Conservation (phyloP, 2,329 filamentous ascomycete species). For the Alternaria postmessia region DNA sequence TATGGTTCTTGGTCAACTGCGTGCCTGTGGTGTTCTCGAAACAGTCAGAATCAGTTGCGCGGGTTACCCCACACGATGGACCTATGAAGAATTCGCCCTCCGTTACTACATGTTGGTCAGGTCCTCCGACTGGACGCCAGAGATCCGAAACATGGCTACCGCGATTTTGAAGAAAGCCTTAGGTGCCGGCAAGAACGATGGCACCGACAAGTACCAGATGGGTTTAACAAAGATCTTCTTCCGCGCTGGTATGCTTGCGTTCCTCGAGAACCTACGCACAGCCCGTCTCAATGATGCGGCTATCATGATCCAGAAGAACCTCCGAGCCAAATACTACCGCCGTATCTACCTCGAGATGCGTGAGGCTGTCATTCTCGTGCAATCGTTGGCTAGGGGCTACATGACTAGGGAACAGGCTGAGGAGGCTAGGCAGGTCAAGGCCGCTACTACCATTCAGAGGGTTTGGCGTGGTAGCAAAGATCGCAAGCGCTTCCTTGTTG, state of each 20-base stretch:
- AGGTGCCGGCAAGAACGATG: slow-evolving; percentile 67
- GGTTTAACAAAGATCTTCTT: slow-evolving; percentile 99
- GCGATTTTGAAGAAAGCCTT: slow-evolving; percentile 89
- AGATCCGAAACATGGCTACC: slow-evolving; percentile 93
- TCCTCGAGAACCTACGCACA: slow-evolving; percentile 92
- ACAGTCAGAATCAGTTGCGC: slow-evolving; percentile 97
- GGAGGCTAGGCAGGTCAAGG: slow-evolving; percentile 81
- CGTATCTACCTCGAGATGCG: slow-evolving; percentile 88
- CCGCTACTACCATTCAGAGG: slow-evolving; percentile 92
- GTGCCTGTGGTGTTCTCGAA: slow-evolving; percentile 98
- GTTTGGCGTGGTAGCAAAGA: slow-evolving; percentile 95
- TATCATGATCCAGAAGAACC: slow-evolving; percentile 98
- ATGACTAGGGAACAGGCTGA: slow-evolving; percentile 79
- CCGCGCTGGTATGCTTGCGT: slow-evolving; percentile 97
- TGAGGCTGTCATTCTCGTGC: slow-evolving; percentile 79
- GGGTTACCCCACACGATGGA: slow-evolving; percentile 97
- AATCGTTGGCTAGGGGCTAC: slow-evolving; percentile 79
- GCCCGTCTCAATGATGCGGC: slow-evolving; percentile 90
- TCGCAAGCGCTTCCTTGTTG: slow-evolving; percentile 77
- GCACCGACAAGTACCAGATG: slow-evolving; percentile 94
- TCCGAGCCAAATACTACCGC: slow-evolving; percentile 93
- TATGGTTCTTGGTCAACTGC: slow-evolving; percentile 96
- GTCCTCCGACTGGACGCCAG: slow-evolving; percentile 87
- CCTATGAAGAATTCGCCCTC: slow-evolving; percentile 96
- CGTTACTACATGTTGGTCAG: slow-evolving; percentile 98